Percentiles rank a stretch among this genome's conserved stretches.
Evolutionary conservation across 305 asterid genomes (phyloP).

Genomic region (Petunia hybrid): DNA sequence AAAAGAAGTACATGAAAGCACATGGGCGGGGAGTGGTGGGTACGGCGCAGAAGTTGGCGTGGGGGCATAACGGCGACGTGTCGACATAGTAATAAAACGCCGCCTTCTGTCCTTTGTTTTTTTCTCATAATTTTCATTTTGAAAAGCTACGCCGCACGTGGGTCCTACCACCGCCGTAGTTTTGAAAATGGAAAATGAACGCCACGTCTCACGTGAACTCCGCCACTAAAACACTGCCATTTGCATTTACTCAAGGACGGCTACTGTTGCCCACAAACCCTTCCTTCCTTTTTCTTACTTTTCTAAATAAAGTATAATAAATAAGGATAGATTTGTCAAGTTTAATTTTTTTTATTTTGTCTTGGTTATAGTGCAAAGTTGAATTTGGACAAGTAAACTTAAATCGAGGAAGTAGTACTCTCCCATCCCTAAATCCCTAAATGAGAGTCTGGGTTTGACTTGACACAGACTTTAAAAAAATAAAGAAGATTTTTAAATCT

Average conservation of each 20-base stretch:
- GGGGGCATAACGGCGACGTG: slow-evolving; percentile 44
- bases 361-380: too few relatives aligned
- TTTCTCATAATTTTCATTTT: background rate
- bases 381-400: too few relatives aligned
- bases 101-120: slow-evolving; percentile 39
- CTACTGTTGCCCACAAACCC: slow-evolving; percentile 8
- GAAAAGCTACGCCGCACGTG: slow-evolving; percentile 28
- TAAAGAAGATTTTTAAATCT: too few relatives aligned
- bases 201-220: slow-evolving; percentile 52
- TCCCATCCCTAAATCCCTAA: too few relatives aligned
- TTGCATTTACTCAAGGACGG: slow-evolving; percentile 6
- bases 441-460: too few relatives aligned
- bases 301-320: background rate
- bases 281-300: background rate
- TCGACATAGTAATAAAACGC: slow-evolving; percentile 41
- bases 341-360: background rate
- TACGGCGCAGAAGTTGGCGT: slow-evolving; percentile 20
- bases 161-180: slow-evolving; percentile 34
- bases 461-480: too few relatives aligned
- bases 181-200: slow-evolving; percentile 20
- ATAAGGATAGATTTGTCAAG: too few relatives aligned
- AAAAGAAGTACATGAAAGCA: slow-evolving; percentile 34
- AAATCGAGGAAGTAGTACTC: too few relatives aligned
- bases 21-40: slow-evolving; percentile 38
- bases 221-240: slow-evolving; percentile 22